Percentiles rank a stretch among this genome's conserved stretches.
Conservation (phyloP, 2,329 filamentous ascomycete species). For the Claviceps africana region DNA sequence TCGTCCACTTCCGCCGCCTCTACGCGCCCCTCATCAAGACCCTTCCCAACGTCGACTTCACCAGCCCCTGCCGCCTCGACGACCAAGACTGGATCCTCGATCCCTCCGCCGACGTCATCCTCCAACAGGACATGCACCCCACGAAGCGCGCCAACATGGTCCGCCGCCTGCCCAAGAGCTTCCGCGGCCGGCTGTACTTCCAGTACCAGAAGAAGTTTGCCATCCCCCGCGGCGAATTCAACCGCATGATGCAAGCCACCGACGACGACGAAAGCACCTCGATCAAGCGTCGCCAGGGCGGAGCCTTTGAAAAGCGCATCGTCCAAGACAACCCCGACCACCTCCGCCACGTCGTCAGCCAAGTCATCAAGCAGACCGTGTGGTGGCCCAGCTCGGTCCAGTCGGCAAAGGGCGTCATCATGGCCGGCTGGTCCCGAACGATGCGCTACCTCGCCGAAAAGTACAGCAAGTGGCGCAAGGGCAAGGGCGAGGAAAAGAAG, state of each 20-base stretch:
- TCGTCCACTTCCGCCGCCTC: constrained; percentile 78
- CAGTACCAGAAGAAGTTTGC: constrained; percentile 83
- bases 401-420: constrained; percentile 70
- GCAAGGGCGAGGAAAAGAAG: constrained; percentile 16
- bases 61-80: constrained; percentile 33
- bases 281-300: constrained; percentile 62
- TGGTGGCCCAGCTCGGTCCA: constrained; percentile 85
- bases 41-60: constrained; percentile 75
- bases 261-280: constrained; percentile 50
- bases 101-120: constrained; percentile 44
- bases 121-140: constrained; percentile 87
- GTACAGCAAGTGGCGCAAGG: constrained; percentile 47
- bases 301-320: constrained; percentile 76
- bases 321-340: constrained; percentile 52
- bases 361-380: constrained; percentile 75
- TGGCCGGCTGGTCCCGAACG: constrained; percentile 56
- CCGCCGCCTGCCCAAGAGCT: constrained; percentile 69
- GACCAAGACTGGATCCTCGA: constrained; percentile 27
- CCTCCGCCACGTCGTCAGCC: constrained; percentile 55
- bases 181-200: constrained; percentile 84
- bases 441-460: constrained; percentile 76
- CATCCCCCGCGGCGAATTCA: constrained; percentile 73
- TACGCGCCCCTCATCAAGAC: constrained; percentile 84
- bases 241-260: constrained; percentile 66
- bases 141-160: constrained; percentile 92